Evolutionary conservation across 768 basidiomycete species (phyloP).

Genomic region (Suillus subalutaceus): DNA sequence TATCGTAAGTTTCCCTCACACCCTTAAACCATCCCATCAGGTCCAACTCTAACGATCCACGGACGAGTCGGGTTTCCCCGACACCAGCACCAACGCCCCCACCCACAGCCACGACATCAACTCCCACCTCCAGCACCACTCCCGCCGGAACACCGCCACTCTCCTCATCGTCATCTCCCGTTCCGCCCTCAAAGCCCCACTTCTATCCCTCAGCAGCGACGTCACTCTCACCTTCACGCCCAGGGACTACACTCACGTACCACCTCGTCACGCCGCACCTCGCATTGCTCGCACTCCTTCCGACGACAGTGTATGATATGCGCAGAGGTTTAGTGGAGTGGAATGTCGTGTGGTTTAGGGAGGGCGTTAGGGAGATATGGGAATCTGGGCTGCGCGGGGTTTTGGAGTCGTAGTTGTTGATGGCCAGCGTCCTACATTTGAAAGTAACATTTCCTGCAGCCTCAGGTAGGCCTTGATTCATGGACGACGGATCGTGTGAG

Average conservation of each 20-base stretch:
- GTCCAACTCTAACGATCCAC: background rate
- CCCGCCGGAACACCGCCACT: background rate
- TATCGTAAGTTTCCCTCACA: background rate
- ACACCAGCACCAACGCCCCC: conserved; percentile 13
- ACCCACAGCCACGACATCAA: background rate
- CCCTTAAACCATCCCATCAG: background rate
- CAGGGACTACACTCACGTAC: conserved; percentile 80
- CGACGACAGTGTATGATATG: conserved; percentile 71
- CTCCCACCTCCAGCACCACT: background rate
- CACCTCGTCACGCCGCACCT: conserved; percentile 78
- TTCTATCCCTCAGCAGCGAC: conserved; percentile 36
- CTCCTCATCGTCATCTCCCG: background rate
- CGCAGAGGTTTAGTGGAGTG: conserved; percentile 81
- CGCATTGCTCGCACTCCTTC: conserved; percentile 71
- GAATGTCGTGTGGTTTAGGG: conserved; percentile 84
- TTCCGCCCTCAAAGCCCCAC: conserved; percentile 21
- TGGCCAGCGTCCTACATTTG: background rate
- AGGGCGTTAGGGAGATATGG: conserved; percentile 82
- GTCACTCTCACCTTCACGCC: conserved; percentile 55
- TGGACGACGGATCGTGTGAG: no score
- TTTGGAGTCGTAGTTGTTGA: conserved; percentile 33
- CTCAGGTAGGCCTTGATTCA: no score
- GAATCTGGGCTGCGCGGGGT: conserved; percentile 51
- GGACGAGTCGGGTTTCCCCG: background rate
- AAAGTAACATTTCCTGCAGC: no score